These are phyloP conservation scores for Xylaria acuta DNA, from an alignment of 495 filamentous ascomycete species.

Conservation along the genomic window DNA sequence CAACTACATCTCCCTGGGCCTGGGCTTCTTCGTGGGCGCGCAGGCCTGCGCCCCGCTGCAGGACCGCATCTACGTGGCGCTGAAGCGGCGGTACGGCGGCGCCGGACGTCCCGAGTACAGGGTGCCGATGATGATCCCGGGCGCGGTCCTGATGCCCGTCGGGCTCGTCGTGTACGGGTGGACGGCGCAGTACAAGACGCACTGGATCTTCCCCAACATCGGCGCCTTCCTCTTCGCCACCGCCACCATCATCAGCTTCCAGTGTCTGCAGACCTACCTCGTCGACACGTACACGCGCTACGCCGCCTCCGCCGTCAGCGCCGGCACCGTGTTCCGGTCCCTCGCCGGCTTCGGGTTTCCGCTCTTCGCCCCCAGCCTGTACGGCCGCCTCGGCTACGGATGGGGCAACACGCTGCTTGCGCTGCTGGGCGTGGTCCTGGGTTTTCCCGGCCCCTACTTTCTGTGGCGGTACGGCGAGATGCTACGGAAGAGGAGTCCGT, in stretches of 20 bases:
- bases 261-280: constrained; percentile 75
- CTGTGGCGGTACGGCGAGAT: constrained; percentile 57
- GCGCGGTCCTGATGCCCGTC: constrained; percentile 63
- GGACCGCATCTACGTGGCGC: constrained; percentile 65
- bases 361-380: constrained; percentile 75
- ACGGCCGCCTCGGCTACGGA: constrained; percentile 58
- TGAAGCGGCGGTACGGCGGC: constrained; percentile 65
- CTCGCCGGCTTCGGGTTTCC: constrained; percentile 79
- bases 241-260: constrained; percentile 69
- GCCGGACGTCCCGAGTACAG: constrained; percentile 67
- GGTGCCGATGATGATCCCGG: constrained; percentile 63
- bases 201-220: constrained; percentile 79
- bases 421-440: constrained; percentile 56
- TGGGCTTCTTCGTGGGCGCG: constrained; percentile 71
- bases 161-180: constrained; percentile 79
- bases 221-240: constrained; percentile 65
- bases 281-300: constrained; percentile 80
- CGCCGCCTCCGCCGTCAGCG: constrained; percentile 74
- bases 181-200: constrained; percentile 64
- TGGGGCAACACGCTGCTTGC: constrained; percentile 64
- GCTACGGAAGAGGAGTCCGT: constrained; percentile 65
- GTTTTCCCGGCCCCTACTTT: constrained; percentile 57
- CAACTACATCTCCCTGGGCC: constrained; percentile 71
- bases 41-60: constrained; percentile 69
- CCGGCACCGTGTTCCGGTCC: constrained; percentile 69